Percentiles rank a stretch among this genome's conserved stretches.
Evolutionary conservation across 78 protist genomes (phyloP).

Genomic region (Protostelium mycophagum): DNA sequence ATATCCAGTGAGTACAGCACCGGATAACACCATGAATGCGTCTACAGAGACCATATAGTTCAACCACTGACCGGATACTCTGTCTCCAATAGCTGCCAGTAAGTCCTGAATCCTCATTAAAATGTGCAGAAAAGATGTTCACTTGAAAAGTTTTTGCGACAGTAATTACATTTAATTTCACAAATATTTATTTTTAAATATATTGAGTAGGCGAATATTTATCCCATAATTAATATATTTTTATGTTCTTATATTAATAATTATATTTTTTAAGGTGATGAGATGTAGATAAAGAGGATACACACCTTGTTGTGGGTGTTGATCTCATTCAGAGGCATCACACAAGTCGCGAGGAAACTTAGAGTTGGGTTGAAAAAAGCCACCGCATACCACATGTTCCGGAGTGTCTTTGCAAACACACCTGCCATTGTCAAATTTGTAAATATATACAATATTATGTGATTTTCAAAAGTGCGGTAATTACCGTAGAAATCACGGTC

Average conservation of each 20-base stretch:
- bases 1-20: conserved; percentile 65
- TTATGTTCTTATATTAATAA: too few species aligned
- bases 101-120: too few species aligned
- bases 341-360: conserved; percentile 33
- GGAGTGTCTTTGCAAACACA: conserved; percentile 73
- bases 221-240: too few species aligned
- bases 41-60: conserved; percentile 53
- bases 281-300: neutral
- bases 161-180: too few species aligned
- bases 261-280: too few species aligned
- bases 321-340: conserved; percentile 19
- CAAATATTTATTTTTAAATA: too few species aligned
- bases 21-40: conserved; percentile 73
- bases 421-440: too few species aligned
- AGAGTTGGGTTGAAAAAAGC: conserved; percentile 65
- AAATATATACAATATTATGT: too few species aligned
- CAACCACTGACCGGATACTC: conserved; percentile 41
- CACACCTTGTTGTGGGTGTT: conserved; percentile 1
- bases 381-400: conserved; percentile 77
- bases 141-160: too few species aligned
- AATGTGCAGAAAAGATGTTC: too few species aligned
- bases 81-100: conserved; percentile 14
- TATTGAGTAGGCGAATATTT: neutral
- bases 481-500: too few species aligned
- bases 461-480: too few species aligned